Conservation (phyloP, 2,329 filamentous ascomycete species). For the Calycina herbarum region DNA sequence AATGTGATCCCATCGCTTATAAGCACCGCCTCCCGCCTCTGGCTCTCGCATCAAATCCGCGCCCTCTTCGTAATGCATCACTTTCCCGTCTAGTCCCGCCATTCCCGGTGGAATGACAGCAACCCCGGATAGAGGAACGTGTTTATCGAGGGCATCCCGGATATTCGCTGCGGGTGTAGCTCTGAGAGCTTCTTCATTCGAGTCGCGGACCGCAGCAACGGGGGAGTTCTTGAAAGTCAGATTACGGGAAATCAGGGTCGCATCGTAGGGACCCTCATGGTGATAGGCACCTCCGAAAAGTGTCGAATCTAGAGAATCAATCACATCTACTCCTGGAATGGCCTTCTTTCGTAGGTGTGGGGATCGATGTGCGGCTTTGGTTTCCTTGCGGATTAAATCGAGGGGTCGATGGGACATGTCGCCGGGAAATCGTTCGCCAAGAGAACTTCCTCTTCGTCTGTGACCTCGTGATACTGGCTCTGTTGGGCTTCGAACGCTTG, state of each 20-base stretch:
- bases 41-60: constrained; percentile 78
- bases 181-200: constrained; percentile 73
- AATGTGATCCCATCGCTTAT: constrained; percentile 71
- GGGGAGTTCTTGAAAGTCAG: constrained; percentile 62
- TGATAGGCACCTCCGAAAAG: constrained; percentile 68
- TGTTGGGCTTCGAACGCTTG: constrained; percentile 20
- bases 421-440: constrained; percentile 60
- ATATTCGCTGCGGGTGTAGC: constrained; percentile 82
- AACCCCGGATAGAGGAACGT: constrained; percentile 79
- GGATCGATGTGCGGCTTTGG: constrained; percentile 63
- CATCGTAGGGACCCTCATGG: constrained; percentile 89
- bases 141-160: constrained; percentile 67
- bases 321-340: constrained; percentile 69
- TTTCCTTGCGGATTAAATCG: constrained; percentile 63
- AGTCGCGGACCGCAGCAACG: constrained; percentile 70
- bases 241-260: constrained; percentile 75
- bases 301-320: constrained; percentile 74
- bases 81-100: constrained; percentile 65
- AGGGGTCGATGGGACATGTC: constrained; percentile 67
- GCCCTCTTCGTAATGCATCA: constrained; percentile 82
- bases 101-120: constrained; percentile 74
- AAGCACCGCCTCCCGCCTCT: constrained; percentile 68
- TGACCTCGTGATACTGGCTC: constrained; percentile 36
- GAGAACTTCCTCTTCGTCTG: constrained; percentile 48
- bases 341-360: constrained; percentile 66